Evolutionary conservation across 352 stramenopile species (phyloP).

Genomic region (Phytophthora agathidicida): DNA sequence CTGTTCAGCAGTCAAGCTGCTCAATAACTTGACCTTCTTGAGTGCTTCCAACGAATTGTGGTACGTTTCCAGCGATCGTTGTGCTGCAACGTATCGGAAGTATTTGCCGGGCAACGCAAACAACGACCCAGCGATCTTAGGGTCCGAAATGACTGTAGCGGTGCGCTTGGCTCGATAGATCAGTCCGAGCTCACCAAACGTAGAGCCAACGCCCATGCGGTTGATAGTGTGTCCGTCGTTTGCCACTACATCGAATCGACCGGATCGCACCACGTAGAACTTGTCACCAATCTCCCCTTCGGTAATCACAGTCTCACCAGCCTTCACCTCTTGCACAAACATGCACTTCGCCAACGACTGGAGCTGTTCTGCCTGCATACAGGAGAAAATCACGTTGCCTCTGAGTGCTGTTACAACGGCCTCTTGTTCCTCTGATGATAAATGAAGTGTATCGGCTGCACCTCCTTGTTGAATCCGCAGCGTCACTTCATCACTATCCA

Average conservation of each 20-base stretch:
- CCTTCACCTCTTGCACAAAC: constrained; percentile 75
- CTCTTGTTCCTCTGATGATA: constrained; percentile 36
- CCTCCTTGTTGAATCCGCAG: constrained; percentile 38
- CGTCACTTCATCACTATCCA: constrained; percentile 40
- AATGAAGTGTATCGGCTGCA: constrained; percentile 24
- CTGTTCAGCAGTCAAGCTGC: constrained; percentile 49
- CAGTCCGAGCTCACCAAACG: constrained; percentile 62
- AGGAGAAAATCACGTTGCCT: constrained; percentile 83
- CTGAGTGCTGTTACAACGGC: constrained; percentile 64
- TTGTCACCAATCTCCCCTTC: constrained; percentile 83
- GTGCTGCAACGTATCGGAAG: constrained; percentile 56
- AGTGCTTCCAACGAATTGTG: constrained; percentile 54
- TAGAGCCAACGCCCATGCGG: constrained; percentile 36
- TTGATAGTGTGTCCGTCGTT: constrained; percentile 51
- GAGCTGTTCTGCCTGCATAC: constrained; percentile 77
- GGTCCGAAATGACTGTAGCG: constrained; percentile 47
- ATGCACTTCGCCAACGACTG: constrained; percentile 73
- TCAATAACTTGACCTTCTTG: constrained; percentile 48
- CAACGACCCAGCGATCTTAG: constrained; percentile 39
- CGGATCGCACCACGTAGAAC: constrained; percentile 71
- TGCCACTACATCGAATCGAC: constrained; percentile 56
- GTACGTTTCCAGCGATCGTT: constrained; percentile 48
- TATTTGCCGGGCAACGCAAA: constrained; percentile 55
- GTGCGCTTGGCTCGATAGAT: constrained; percentile 63
- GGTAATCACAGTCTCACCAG: constrained; percentile 75